Conservation (phyloP, 1,284 basidiomycete species). For the Microbotryum saponariae region DNA sequence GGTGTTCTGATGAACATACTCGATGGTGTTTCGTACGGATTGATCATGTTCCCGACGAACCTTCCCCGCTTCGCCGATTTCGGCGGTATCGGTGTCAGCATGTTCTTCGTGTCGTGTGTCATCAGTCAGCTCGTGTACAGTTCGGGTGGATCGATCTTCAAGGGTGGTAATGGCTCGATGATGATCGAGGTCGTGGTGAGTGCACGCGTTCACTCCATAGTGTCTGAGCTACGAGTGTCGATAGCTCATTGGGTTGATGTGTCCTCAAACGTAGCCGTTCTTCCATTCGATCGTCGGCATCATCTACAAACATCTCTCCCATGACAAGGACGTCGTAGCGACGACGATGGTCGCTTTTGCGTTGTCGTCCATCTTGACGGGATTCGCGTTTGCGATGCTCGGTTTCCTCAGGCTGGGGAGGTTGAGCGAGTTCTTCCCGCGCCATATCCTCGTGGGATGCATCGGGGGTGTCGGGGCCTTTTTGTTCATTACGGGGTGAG, state of each 20-base stretch:
- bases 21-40: constrained; percentile 66
- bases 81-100: constrained; percentile 83
- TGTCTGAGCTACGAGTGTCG: neutral
- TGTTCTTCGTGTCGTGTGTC: constrained; percentile 76
- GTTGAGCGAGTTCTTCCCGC: constrained; percentile 90
- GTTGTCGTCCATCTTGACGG: constrained; percentile 82
- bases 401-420: constrained; percentile 75
- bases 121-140: constrained; percentile 80
- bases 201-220: constrained; percentile 31
- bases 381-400: constrained; percentile 77
- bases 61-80: constrained; percentile 67
- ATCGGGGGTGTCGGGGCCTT: constrained; percentile 96
- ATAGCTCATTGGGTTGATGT: too few species aligned
- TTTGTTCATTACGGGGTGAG: constrained; percentile 74
- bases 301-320: constrained; percentile 54
- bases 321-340: constrained; percentile 65
- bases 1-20: constrained; percentile 74
- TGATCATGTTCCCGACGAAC: constrained; percentile 69
- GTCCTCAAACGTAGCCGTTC: constrained; percentile 58
- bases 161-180: constrained; percentile 76
- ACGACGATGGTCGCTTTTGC: constrained; percentile 88
- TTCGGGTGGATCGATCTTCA: constrained; percentile 77
- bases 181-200: constrained; percentile 94
- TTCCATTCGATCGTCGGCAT: constrained; percentile 81
- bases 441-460: constrained; percentile 90